phyloP scores from a whole-genome alignment of 305 asterid species.

The Solanum chacoense region DNA sequence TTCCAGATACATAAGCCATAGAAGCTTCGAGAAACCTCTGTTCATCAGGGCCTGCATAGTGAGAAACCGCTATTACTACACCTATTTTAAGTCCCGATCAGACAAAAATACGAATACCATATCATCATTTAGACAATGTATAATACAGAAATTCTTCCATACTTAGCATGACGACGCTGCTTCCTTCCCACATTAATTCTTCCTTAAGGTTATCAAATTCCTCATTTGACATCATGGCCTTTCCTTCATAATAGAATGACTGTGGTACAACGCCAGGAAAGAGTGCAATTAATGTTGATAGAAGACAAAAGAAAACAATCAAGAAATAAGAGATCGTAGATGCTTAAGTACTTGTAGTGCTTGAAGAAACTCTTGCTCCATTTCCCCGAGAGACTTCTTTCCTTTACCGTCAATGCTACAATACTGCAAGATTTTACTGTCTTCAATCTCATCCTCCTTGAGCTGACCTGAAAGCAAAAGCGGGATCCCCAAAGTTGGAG shows the following conservation, averaged over 20 bases:
- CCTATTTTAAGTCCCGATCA: neutral
- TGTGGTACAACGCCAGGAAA: slow-evolving; percentile 14
- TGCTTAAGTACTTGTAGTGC: slow-evolving; percentile 61
- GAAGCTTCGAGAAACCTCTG: slow-evolving; percentile 96
- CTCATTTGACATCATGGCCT: slow-evolving; percentile 89
- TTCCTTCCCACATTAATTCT: slow-evolving; percentile 99
- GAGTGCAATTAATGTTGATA: neutral
- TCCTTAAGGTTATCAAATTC: slow-evolving; percentile 96
- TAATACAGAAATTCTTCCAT: slow-evolving; percentile 2
- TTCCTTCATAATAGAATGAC: slow-evolving; percentile 94
- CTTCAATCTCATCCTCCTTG: slow-evolving; percentile 55
- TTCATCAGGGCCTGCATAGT: slow-evolving; percentile 59
- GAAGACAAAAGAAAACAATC: neutral
- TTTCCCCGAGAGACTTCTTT: slow-evolving; percentile 78
- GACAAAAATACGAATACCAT: neutral
- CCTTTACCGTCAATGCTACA: slow-evolving; percentile 60
- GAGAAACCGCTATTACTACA: neutral
- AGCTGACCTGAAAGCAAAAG: slow-evolving; percentile 51
- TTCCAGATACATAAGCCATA: slow-evolving; percentile 88
- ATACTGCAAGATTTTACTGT: slow-evolving; percentile 75
- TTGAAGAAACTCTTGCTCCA: slow-evolving; percentile 98
- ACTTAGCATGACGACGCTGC: slow-evolving; percentile 99
- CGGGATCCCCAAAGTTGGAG: neutral
- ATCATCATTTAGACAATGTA: neutral
- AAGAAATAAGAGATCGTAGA: neutral